Evolutionary conservation across 2,329 filamentous ascomycete species (phyloP), one percentile per base, ranked within the genome.

Genomic region (Pseudogymnoascus pannorum): DNA sequence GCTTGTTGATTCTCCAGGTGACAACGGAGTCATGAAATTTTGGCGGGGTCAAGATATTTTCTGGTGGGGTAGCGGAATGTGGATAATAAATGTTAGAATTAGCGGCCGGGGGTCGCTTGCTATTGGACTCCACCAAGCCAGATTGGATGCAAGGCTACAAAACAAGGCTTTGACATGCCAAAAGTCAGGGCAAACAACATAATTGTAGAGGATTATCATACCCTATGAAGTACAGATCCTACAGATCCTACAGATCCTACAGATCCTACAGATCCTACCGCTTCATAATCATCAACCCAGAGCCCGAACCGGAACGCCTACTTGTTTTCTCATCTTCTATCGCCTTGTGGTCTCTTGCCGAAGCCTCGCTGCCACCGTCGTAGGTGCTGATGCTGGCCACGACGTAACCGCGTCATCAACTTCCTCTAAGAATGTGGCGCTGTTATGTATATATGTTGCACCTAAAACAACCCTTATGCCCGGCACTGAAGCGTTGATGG

Each of bases 391-490:
- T 67, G 93, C 90, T 2, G 92, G 91, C 94, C 94, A 97, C 20
- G 84, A 86, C 54, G 84, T 84, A 1, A 96, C 92, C 16, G 89
- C 89, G 75, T 96, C 91, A 66, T 95, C 90, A 22, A 97, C 88
- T 75, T 97, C 92, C 68, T 95, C 91, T 66, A 97, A 75, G 73
- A 97, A 99, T 0, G 87, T 90, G 9, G 83, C 82, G 65, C 91
- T 92, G 70, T 97, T 99, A 70, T 96, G 90, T 66, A 99, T 81
- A 5, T 84, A 86, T 0, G 94, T 97, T 3, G 92, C 92, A 8
- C 92, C 92, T 5, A 99, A 77, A 9, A 97, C 92, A 3, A 99
- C 87, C 61, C 94, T 84, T 8, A 97, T 82, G 0, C 94, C 94
- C 0, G 92, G 92, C 9, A 89, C 89, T 62, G 88, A 91, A 16